Base-by-base conservation (phyloP, 164 flowering plant genomes). In the Taxillus chinensis region DNA sequence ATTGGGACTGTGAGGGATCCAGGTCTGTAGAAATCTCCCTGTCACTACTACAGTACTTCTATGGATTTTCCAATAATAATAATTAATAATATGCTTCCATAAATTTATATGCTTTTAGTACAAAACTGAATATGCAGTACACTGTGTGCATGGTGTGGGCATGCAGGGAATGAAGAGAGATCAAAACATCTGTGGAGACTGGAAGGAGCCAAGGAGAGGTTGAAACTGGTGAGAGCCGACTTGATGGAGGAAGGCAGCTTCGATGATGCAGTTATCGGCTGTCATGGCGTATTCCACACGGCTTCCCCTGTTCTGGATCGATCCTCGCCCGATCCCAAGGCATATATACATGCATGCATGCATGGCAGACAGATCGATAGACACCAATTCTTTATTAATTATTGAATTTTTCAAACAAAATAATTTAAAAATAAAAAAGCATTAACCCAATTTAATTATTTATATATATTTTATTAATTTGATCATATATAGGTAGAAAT, bases 161-260 rank as follows among this genome's bases (percentile, higher is more conserved):
- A 48, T 65, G 55, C 63, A 90, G 90, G 76, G 3, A 83, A 90
- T 69, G 69, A 63, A 58, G 78, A 76, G 71, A 92, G 88, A 69
- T 38, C 82, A 39, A 86, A 61, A 3, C 96, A 86, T 68, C 67
- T 93, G 11, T 80, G 85, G 95, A 66, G 41, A 67, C 71, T 93
- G 64, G 82, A 88, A 64, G 96, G 95, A 62, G 96, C 97, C 13
- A 80, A 80, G 67, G 95, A 93, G 81, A 84, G 91, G 62, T 85
- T 90, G 0, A 46, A 59, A 16, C 62, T 89, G 65, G 86, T 84
- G 73, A 84, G 69, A 64, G 98, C 87, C 11, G 90, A 90, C 59
- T 70, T 93, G 17, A 77, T 82, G 73, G 84, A 68, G 67, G 92
- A 86, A 12, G 90, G 88, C 8, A 88, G 95, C 81, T 92, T 90